Evolutionary conservation across 495 filamentous ascomycete species (phyloP), one percentile per base, ranked within the genome.

Genomic region (Darksidea phi): DNA sequence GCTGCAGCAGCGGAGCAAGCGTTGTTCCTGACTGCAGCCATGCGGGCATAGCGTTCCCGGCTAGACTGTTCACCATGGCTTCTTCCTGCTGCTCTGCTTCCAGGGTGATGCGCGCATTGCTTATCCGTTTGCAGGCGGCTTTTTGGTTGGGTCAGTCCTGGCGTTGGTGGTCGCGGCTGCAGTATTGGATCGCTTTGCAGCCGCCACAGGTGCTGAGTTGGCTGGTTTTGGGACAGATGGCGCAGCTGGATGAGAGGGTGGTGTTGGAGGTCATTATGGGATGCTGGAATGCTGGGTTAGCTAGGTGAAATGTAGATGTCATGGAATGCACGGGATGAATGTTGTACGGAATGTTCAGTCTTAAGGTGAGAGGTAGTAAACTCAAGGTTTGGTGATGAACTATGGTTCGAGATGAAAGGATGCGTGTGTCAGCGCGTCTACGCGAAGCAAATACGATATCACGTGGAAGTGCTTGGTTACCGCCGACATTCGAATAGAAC

Each of bases 121-220:
- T 17, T n/a, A 53, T 53, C 8, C 10, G 11, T 23, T 53, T 53
- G 28, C 49, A 53, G 26, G 20, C 18, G 12, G 25, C 1, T 38
- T 53, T 53, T 13, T 53, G 49, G 1, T 1, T 53, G 18, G 49
- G 28, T 12, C 49, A 20, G 32, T 53, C 4, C 21, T 36, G 13
- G 18, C 12, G 15, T 53, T 53, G 49, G 49, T 53, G 49, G 49
- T 6, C 49, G 26, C 25, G 13, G 34, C 49, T 20, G 49, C 49
- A 53, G 23, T 53, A 53, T 37, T 53, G 25, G 13, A 53, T 28
- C 10, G 37, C 49, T 53, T 53, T 53, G 49, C 49, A 53, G 12
- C 34, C 34, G 25, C 15, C 21, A 15, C 49, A 53, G 34, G 37
- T 12, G 20, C 34, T 53, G 26, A 53, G 49, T 1, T 5, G 25